A percentile compares a stretch with the other conserved stretches of the same genome.
phyloP scores from a whole-genome alignment of 805 yeast genomes.

The Pichia rugopelliculosa region DNA sequence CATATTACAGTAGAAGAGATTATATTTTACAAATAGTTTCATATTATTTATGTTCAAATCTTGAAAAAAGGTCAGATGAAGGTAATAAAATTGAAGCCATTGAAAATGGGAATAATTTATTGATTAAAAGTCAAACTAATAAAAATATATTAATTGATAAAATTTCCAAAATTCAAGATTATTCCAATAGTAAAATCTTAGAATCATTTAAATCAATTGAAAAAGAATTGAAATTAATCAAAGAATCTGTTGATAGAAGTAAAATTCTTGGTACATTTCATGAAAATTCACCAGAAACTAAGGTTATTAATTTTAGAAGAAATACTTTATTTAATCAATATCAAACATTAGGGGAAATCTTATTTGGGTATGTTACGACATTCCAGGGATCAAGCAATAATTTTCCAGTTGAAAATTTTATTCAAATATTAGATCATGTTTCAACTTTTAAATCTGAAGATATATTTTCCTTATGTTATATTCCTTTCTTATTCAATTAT shows the following conservation, averaged over 20 bases:
- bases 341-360: slow-evolving; percentile 61
- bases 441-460: slow-evolving; percentile 51
- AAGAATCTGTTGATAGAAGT: slow-evolving; percentile 43
- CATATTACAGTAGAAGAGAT: slow-evolving; percentile 62
- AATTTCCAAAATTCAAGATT: background rate
- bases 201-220: slow-evolving; percentile 55
- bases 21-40: slow-evolving; percentile 63
- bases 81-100: background rate
- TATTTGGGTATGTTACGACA: slow-evolving; percentile 40
- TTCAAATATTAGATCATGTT: slow-evolving; percentile 37
- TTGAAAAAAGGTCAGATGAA: too few species aligned
- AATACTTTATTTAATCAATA: slow-evolving; percentile 59
- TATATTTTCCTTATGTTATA: slow-evolving; percentile 51
- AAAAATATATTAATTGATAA: background rate
- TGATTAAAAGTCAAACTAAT: background rate
- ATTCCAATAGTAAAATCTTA: slow-evolving; percentile 22
- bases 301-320: slow-evolving; percentile 50
- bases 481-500: slow-evolving; percentile 51
- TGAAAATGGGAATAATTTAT: background rate
- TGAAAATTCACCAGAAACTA: slow-evolving; percentile 36
- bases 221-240: slow-evolving; percentile 44
- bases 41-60: slow-evolving; percentile 29
- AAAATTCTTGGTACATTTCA: slow-evolving; percentile 45
- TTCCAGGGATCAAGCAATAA: slow-evolving; percentile 22
- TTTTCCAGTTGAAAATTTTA: slow-evolving; percentile 30